Evolutionary conservation across 2,329 filamentous ascomycete species (phyloP).

Genomic region (Exophiala sideris): DNA sequence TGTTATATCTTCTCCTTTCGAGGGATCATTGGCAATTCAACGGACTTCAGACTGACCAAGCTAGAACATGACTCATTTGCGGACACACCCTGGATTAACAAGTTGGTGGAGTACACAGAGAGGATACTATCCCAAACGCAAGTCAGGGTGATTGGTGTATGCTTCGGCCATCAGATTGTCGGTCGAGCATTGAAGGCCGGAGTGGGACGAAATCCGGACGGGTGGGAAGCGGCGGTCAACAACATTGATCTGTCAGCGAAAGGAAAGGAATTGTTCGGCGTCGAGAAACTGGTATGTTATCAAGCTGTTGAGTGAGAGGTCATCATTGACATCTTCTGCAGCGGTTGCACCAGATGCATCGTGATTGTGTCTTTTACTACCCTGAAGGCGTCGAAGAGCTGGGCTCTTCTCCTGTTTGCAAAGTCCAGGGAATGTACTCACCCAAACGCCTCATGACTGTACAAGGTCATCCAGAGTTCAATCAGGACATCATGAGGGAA

Average conservation of each 20-base stretch:
- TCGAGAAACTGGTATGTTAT: slow-evolving; percentile 56
- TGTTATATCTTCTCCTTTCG: neutral
- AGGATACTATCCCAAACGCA: slow-evolving; percentile 59
- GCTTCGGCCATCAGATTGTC: slow-evolving; percentile 85
- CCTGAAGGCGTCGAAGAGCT: slow-evolving; percentile 62
- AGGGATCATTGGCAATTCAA: neutral
- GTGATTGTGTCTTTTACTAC: slow-evolving; percentile 66
- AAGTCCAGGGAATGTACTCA: slow-evolving; percentile 75
- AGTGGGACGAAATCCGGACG: slow-evolving; percentile 63
- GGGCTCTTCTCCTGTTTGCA: slow-evolving; percentile 63
- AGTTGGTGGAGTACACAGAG: slow-evolving; percentile 66
- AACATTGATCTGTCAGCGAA: slow-evolving; percentile 64
- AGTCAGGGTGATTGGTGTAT: slow-evolving; percentile 73
- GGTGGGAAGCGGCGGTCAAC: slow-evolving; percentile 80
- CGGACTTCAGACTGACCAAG: neutral
- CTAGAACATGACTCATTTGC: slow-evolving; percentile 71
- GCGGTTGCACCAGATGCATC: slow-evolving; percentile 79
- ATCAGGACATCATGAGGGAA: slow-evolving; percentile 65
- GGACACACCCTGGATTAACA: slow-evolving; percentile 70
- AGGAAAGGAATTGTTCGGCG: slow-evolving; percentile 69
- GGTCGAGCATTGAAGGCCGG: slow-evolving; percentile 66
- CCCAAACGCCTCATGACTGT: slow-evolving; percentile 67
- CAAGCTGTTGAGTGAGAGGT: neutral
- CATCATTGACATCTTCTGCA: slow-evolving; percentile 9
- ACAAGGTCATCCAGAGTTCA: slow-evolving; percentile 86